phyloP scores from a whole-genome alignment of 225 moss, liverwort and hornwort genomes.

The Ulota crispa region DNA sequence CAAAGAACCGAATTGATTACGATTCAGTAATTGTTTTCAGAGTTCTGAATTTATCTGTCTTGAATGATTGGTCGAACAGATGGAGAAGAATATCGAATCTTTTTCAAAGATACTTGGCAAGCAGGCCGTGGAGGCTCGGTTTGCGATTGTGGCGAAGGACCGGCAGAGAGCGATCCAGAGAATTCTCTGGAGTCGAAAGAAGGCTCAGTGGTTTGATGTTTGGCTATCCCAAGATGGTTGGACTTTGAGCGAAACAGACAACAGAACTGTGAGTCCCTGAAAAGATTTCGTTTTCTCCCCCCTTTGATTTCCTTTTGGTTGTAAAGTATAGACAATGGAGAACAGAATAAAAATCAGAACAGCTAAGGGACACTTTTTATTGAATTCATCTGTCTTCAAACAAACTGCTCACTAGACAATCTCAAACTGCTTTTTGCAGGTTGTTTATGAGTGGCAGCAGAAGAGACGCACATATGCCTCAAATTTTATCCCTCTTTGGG shows the following conservation, averaged over 20 bases:
- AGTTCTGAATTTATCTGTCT: not conserved
- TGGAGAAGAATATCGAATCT: slow-evolving; percentile 55
- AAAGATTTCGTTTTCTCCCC: not conserved
- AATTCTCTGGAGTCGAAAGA: slow-evolving; percentile 48
- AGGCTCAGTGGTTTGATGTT: slow-evolving; percentile 56
- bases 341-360: not conserved
- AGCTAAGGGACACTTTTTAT: not conserved
- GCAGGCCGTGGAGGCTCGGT: slow-evolving; percentile 28
- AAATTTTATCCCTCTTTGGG: slow-evolving; percentile 62
- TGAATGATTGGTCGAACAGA: slow-evolving; percentile 29
- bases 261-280: slow-evolving; percentile 42
- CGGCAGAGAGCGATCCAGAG: slow-evolving; percentile 48
- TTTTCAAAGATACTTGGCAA: slow-evolving; percentile 46
- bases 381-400: not conserved
- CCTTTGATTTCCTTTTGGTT: not conserved
- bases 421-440: slow-evolving; percentile 29
- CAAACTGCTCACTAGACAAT: slow-evolving; percentile 15
- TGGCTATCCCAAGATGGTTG: slow-evolving; percentile 44
- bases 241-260: slow-evolving; percentile 33
- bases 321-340: not conserved
- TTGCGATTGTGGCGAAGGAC: slow-evolving; percentile 34
- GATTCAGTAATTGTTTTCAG: not conserved
- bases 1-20: not conserved
- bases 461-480: slow-evolving; percentile 50
- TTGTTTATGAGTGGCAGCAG: slow-evolving; percentile 48